Percentiles rank a stretch among this genome's conserved stretches.
Conservation (phyloP, 2,329 filamentous ascomycete species). For the Ophiosphaerella korrae region DNA sequence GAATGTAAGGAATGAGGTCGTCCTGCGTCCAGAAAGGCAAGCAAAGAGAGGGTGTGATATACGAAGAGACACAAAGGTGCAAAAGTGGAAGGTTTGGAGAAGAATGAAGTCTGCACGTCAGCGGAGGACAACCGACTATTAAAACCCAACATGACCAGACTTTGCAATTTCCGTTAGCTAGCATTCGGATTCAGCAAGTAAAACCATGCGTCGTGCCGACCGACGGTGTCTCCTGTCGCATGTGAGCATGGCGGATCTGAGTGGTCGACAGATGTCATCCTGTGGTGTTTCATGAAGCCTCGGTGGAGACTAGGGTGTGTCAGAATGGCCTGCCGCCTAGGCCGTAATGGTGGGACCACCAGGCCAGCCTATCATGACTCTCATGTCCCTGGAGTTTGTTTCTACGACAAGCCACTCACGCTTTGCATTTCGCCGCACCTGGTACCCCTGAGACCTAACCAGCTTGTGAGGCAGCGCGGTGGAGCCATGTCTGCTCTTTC, state of each 20-base stretch:
- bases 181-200: slow-evolving; percentile 21
- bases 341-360: slow-evolving; percentile 12
- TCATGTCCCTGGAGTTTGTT: slow-evolving; percentile 30
- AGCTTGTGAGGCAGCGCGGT: slow-evolving; percentile 24
- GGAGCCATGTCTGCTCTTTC: slow-evolving; percentile 7
- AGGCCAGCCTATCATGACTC: slow-evolving; percentile 25
- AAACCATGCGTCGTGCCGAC: slow-evolving; percentile 26
- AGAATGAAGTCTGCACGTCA: slow-evolving; percentile 28
- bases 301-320: slow-evolving; percentile 42
- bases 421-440: slow-evolving; percentile 26
- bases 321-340: slow-evolving; percentile 32
- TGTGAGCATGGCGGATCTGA: slow-evolving; percentile 23
- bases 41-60: slow-evolving; percentile 30
- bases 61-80: slow-evolving; percentile 22
- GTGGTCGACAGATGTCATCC: slow-evolving; percentile 31
- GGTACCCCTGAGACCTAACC: slow-evolving; percentile 15
- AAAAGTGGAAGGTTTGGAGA: slow-evolving; percentile 30
- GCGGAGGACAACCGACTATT: slow-evolving; percentile 28
- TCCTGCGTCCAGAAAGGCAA: slow-evolving; percentile 33
- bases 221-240: slow-evolving; percentile 27
- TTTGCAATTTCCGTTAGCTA: slow-evolving; percentile 33
- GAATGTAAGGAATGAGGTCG: slow-evolving; percentile 34
- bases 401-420: slow-evolving; percentile 35
- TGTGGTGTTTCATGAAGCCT: slow-evolving; percentile 41
- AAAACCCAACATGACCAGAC: slow-evolving; percentile 29